phyloP scores from a whole-genome alignment of 129 eudicot species.

The Centrapalus pauciflorus region DNA sequence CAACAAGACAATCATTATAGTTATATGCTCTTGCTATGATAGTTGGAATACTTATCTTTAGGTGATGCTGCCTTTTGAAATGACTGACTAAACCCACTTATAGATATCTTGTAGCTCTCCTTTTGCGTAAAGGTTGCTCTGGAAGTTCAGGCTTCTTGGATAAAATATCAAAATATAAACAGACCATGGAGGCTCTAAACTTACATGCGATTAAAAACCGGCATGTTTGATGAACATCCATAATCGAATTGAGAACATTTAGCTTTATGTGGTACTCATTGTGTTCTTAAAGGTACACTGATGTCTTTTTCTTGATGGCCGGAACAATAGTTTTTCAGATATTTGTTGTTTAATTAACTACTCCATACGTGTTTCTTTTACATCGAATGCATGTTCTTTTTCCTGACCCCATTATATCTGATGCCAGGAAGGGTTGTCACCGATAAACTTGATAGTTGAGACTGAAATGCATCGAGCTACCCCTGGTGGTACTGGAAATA shows the following conservation, averaged over 20 bases:
- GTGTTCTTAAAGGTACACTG: neutral
- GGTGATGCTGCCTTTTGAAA: neutral
- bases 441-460: constrained; percentile 74
- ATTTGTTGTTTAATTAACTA: neutral
- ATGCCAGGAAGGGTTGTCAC: constrained; percentile 88
- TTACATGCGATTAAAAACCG: neutral
- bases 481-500: constrained; percentile 98
- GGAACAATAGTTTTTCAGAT: neutral
- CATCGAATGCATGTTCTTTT: neutral
- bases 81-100: neutral
- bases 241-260: neutral
- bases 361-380: neutral
- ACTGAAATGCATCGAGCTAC: constrained; percentile 91
- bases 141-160: neutral
- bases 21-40: neutral
- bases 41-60: neutral
- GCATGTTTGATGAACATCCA: neutral
- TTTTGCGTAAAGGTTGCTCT: neutral
- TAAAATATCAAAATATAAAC: no score
- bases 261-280: neutral
- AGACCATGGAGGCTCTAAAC: neutral
- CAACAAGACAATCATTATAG: neutral
- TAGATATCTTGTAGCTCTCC: neutral
- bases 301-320: no score
- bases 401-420: neutral